Evolutionary conservation across 345 rosid genomes (phyloP).

Genomic region (Orychophragmus violaceus): DNA sequence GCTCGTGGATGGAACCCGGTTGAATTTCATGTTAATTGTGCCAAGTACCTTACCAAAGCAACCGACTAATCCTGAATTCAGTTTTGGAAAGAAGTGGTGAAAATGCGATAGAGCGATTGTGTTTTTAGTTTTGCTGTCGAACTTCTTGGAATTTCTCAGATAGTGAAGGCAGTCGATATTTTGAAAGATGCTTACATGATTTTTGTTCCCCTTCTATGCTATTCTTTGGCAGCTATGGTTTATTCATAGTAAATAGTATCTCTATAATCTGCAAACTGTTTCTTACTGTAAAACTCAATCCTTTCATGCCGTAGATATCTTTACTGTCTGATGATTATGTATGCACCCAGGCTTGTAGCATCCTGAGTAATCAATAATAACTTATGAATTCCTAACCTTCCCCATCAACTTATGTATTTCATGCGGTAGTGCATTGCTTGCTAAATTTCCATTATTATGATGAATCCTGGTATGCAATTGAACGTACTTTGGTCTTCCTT

Average conservation of each 20-base stretch:
- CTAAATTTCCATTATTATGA: no score
- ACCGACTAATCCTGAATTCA: background rate
- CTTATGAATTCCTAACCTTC: background rate
- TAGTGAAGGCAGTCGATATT: background rate
- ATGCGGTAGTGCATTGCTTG: no score
- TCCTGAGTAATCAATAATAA: background rate
- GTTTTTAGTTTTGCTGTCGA: background rate
- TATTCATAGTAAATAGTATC: background rate
- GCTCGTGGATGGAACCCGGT: background rate
- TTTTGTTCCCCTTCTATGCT: background rate
- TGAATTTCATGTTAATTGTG: background rate
- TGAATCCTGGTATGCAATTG: background rate
- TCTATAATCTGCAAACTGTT: background rate
- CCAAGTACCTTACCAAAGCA: background rate
- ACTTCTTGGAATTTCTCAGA: slow-evolving; percentile 6
- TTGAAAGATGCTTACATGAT: background rate
- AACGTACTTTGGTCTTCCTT: background rate
- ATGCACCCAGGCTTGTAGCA: background rate
- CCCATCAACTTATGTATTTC: background rate
- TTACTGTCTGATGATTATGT: background rate
- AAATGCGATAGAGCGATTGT: background rate
- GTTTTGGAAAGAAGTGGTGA: background rate
- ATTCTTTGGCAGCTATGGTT: background rate
- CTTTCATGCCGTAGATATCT: background rate
- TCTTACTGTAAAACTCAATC: background rate